These are phyloP conservation scores for Lolium multiflorum DNA, from an alignment of 176 grass and related monocot genomes.

Conservation along the genomic window DNA sequence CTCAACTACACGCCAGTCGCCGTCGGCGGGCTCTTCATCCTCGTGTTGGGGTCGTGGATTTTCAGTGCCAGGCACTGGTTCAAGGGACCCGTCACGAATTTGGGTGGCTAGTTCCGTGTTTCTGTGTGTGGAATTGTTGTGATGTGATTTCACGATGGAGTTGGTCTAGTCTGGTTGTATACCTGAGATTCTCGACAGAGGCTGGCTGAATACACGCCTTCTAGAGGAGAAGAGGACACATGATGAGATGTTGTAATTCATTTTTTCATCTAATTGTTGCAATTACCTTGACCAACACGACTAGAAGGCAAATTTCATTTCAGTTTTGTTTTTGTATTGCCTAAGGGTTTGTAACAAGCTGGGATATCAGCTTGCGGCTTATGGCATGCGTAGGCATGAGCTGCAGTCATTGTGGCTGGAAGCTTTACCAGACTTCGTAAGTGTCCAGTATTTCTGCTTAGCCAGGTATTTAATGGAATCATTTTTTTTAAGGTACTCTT, in stretches of 20 bases:
- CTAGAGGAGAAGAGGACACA: neutral
- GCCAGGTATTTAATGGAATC: too few species aligned
- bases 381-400: too few species aligned
- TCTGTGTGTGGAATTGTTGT: neutral
- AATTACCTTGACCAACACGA: neutral
- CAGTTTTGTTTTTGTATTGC: too few species aligned
- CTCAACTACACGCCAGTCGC: conserved; percentile 79
- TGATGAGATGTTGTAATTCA: neutral
- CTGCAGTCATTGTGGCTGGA: too few species aligned
- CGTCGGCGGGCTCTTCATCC: conserved; percentile 69
- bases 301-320: too few species aligned
- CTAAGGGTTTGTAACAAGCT: too few species aligned
- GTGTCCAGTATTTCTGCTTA: too few species aligned
- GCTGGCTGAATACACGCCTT: neutral
- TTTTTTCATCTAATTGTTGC: neutral
- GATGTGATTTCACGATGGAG: neutral
- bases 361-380: too few species aligned
- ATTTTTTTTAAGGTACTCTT: too few species aligned
- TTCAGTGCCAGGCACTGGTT: conserved; percentile 85
- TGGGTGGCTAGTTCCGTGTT: conserved; percentile 37
- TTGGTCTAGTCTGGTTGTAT: neutral
- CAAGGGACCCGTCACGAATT: conserved; percentile 69
- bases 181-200: neutral
- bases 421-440: too few species aligned
- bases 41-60: conserved; percentile 57